Evolutionary conservation across 2,329 filamentous ascomycete species (phyloP), one percentile per base, ranked within the genome.

Genomic region (Diplodia intermedia): DNA sequence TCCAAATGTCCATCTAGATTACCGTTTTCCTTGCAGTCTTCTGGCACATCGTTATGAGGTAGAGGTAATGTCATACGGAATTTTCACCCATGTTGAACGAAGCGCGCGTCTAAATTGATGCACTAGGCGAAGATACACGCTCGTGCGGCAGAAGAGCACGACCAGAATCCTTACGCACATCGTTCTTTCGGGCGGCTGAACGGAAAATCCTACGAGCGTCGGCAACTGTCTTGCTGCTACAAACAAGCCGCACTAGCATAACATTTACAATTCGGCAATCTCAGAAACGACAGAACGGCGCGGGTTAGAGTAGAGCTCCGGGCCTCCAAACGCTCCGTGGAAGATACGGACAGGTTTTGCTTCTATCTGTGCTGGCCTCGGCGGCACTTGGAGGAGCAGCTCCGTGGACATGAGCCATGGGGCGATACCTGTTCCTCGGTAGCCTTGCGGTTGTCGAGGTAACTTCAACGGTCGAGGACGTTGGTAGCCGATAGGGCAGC

Each of bases 301-400:
- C 38, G 33, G 38, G 15, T 61, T 49, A 40, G 26, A 26, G 47
- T 26, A 52, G 29, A 31, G 50, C n/a, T 20, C 31, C 47, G 60
- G 43, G 47, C 60, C 60, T 47, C 15, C 11, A n/a, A n/a, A 63
- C 50, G 47, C n/a, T 52, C 60, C 60, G 60, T 52, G 60, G 20
- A 20, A 52, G 47, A 38, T 38, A 26, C 38, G 55, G 20, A 47
- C 36, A 55, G 47, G 31, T 15, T 50, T 62, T 40, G 57, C 18
- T 43, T 50, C 29, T 18, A 23, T 7, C 18, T 52, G 18, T 38
- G 12, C 47, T 52, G 14, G 50, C 11, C 29, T 38, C 60, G 31
- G n/a, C 43, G 47, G 12, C 11, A 38, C n/a, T 14, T 38, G 7
- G 26, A 33, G 12, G 33, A 33, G 52, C 26, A 29, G 31, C 12